A percentile compares a stretch with the other conserved stretches of the same genome.
Conservation (phyloP, 164 flowering plant species). For the Macadamia tetraphylla region DNA sequence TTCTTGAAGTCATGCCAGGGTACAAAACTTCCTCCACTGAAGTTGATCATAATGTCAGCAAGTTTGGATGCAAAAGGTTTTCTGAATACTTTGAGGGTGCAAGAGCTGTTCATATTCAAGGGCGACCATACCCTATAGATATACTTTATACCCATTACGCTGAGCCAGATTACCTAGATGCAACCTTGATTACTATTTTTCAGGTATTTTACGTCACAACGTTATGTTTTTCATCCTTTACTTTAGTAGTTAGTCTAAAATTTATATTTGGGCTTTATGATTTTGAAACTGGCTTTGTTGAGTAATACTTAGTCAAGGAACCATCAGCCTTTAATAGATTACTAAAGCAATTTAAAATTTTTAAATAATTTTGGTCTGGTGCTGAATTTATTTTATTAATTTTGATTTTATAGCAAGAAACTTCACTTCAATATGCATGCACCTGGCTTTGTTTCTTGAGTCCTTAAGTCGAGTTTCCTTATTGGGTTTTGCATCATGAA, state of each 20-base stretch:
- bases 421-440: no score
- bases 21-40: conserved; percentile 49
- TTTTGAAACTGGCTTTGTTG: not conserved
- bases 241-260: not conserved
- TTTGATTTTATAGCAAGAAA: no score
- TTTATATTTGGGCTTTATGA: not conserved
- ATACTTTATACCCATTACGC: conserved; percentile 61
- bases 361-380: no score
- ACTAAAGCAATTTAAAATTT: no score
- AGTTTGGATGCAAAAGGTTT: conserved; percentile 92
- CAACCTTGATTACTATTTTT: conserved; percentile 73
- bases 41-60: conserved; percentile 92
- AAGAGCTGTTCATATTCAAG: conserved; percentile 84
- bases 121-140: conserved; percentile 83
- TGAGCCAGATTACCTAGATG: conserved; percentile 70
- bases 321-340: no score
- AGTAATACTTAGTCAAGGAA: not conserved
- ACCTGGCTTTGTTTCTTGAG: not conserved
- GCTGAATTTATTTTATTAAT: no score
- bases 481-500: not conserved
- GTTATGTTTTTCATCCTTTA: not conserved
- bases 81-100: conserved; percentile 87
- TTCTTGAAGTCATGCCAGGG: conserved; percentile 36
- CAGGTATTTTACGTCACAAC: conserved; percentile 50
- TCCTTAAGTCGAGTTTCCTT: not conserved